Conservation (phyloP, 1,284 basidiomycete species). For the Takashimella tepidaria region DNA sequence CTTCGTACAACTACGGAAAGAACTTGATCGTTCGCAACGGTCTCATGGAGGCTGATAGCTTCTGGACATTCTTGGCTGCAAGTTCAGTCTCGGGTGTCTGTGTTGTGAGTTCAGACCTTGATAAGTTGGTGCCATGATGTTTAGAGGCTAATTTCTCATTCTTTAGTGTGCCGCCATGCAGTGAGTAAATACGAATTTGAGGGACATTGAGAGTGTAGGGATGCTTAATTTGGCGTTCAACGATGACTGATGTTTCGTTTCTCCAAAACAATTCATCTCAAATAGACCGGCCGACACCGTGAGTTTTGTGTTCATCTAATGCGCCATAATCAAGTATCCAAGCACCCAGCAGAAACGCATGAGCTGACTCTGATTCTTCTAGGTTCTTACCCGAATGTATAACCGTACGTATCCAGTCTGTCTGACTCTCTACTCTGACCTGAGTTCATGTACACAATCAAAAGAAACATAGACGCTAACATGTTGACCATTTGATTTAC, state of each 20-base stretch:
- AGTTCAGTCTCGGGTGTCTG: conserved; percentile 85
- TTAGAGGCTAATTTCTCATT: conserved; percentile 1
- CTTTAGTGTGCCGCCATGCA: conserved; percentile 77
- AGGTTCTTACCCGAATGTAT: conserved; percentile 89
- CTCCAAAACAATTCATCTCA: too few species aligned
- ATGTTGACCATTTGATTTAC: conserved; percentile 1
- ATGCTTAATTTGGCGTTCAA: neutral
- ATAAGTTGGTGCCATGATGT: neutral
- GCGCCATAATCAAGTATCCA: too few species aligned
- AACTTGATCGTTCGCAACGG: conserved; percentile 62
- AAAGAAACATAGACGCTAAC: neutral
- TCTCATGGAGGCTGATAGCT: conserved; percentile 64
- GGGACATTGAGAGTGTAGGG: neutral
- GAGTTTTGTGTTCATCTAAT: too few species aligned
- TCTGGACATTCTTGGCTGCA: conserved; percentile 82
- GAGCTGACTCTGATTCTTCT: conserved; percentile 33
- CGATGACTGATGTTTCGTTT: conserved; percentile 1
- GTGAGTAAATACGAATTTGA: conserved; percentile 49
- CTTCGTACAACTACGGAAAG: conserved; percentile 92
- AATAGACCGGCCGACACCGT: conserved; percentile 34
- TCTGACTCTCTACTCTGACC: neutral
- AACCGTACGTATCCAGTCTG: conserved; percentile 56
- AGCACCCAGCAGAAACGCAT: neutral
- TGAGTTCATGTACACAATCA: neutral
- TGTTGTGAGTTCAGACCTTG: conserved; percentile 61